Evolutionary conservation across 2,329 filamentous ascomycete genomes (phyloP).

Genomic region (Clarireedia homoeocarpa): DNA sequence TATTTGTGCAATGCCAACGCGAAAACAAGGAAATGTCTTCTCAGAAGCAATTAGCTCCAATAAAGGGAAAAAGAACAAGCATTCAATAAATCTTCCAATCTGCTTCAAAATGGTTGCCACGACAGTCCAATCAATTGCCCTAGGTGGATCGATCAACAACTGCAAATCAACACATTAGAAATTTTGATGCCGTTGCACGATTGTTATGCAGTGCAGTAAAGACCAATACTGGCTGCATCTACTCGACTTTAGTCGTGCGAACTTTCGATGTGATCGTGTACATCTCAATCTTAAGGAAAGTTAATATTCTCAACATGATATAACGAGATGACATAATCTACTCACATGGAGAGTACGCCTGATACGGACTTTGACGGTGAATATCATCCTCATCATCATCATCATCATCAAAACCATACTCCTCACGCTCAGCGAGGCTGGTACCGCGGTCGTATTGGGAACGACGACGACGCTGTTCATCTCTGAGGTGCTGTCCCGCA

Average conservation of each 20-base stretch:
- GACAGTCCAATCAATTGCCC: conserved; percentile 7
- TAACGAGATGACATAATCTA: background rate
- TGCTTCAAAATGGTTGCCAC: conserved; percentile 13
- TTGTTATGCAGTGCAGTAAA: background rate
- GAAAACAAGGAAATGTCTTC: background rate
- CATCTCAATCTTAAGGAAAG: conserved; percentile 1
- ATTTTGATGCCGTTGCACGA: background rate
- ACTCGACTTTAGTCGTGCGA: conserved; percentile 3
- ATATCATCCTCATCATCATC: conserved; percentile 1
- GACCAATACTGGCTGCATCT: background rate
- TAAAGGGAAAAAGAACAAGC: conserved; percentile 5
- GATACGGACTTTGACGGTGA: conserved; percentile 5
- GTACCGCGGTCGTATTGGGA: conserved; percentile 81
- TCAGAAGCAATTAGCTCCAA: background rate
- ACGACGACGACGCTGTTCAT: conserved; percentile 62
- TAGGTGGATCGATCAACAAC: conserved; percentile 5
- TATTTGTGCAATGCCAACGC: background rate
- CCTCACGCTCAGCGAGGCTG: conserved; percentile 47
- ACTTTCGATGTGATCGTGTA: background rate
- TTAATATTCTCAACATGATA: background rate
- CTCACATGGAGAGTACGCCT: conserved; percentile 17
- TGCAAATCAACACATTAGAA: conserved; percentile 5
- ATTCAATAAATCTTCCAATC: conserved; percentile 13
- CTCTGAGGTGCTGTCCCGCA: conserved; percentile 62
- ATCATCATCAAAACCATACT: conserved; percentile 19